Evolutionary conservation across 2,329 filamentous ascomycete genomes (phyloP).

Genomic region (Dactylellina drechsleri): DNA sequence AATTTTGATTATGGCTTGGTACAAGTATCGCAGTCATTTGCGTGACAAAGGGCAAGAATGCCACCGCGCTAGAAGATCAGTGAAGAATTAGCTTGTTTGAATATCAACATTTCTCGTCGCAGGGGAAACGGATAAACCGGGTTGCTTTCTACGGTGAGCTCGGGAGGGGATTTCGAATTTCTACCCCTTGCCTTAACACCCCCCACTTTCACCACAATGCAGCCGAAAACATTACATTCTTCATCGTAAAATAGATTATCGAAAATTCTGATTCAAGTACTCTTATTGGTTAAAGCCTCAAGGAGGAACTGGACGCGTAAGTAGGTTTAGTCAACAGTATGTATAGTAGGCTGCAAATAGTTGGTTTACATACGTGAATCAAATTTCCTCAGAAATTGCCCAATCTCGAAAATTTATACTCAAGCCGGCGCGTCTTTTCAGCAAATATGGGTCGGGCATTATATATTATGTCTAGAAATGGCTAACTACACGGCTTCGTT

Average conservation of each 20-base stretch:
- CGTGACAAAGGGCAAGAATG: not conserved
- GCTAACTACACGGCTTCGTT: too few species aligned
- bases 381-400: too few species aligned
- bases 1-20: not conserved
- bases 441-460: too few species aligned
- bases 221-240: constrained; percentile 26
- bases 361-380: too few species aligned
- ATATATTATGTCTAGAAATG: too few species aligned
- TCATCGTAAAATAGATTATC: constrained; percentile 4
- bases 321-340: not conserved
- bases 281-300: too few species aligned
- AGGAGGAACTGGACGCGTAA: not conserved
- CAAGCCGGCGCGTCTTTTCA: too few species aligned
- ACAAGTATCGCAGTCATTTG: not conserved
- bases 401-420: too few species aligned
- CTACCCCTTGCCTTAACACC: constrained; percentile 21
- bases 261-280: not conserved
- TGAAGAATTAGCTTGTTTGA: not conserved
- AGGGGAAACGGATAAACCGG: not conserved
- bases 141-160: not conserved
- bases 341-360: too few species aligned
- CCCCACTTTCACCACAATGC: not conserved
- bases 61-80: not conserved
- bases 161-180: not conserved
- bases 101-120: not conserved